Evolutionary conservation across 148 eudicot genomes (phyloP), one percentile per base, ranked within the genome.

Genomic region (Salicornia ramosissima): DNA sequence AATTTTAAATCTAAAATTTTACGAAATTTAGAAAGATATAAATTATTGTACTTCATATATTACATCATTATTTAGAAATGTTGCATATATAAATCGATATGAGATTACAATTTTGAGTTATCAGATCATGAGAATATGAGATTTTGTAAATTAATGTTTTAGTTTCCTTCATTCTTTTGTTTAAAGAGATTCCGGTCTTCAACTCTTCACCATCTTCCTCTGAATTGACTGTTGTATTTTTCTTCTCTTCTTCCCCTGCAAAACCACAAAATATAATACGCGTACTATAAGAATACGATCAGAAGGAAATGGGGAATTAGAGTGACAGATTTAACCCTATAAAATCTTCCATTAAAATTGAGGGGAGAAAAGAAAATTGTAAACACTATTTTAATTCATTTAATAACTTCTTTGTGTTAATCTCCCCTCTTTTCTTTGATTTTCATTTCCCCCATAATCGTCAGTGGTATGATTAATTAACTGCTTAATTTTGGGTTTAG

Each of bases 401-500:
- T 16, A 11, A 24, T 10, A 30, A 63, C 1, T 63, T 40, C 0
- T 42, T 25, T 21, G 5, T 10, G 65, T n/a, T n/a, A 39, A 21
- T 21, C 34, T 2, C 33, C 21, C 34, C 18, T 21, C 3, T 25
- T 26, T 24, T 54, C 11, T 28, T 57, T 26, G 7, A 57, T 57
- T 57, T 3, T 5, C 61, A 14, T 12, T 57, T 29, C 26, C 6
- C 34, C 14, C 9, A 13, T 28, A 14, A 26, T 28, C 29, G 28
- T 30, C 61, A 28, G 19, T 15, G 19, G 26, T 8, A 60, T 0
- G 8, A 31, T 42, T 59, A 1, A 31, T 0, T 42, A 19, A 49
- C 22, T 6, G 53, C 43, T 28, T 2, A 50, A 10, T 47, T 29
- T 74, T 52, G 71, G 73, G 73, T 59, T 69, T 54, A 30, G 56